Evolutionary conservation across 352 stramenopile species (phyloP).

Genomic region (Phytopythium kandeliae): DNA sequence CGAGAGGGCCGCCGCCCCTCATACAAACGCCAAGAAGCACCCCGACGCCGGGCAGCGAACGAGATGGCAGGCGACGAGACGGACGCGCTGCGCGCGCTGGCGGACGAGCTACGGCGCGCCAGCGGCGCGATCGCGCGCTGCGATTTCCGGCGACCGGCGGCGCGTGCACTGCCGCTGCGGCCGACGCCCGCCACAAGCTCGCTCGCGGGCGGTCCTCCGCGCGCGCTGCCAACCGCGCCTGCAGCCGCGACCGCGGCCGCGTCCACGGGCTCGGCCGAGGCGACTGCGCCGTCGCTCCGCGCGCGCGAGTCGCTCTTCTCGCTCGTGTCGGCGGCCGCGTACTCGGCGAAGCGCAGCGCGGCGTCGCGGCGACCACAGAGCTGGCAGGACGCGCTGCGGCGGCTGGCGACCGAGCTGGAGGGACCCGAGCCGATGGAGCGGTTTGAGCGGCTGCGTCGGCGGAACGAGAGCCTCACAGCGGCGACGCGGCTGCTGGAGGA

Average conservation of each 20-base stretch:
- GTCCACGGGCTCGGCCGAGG: background rate
- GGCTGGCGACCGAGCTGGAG: slow-evolving; percentile 16
- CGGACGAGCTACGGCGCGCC: slow-evolving; percentile 21
- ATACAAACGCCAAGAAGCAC: background rate
- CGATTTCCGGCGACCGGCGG: slow-evolving; percentile 13
- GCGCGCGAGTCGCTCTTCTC: slow-evolving; percentile 30
- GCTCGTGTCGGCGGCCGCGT: slow-evolving; percentile 21
- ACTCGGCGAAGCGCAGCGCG: slow-evolving; percentile 16
- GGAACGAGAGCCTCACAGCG: slow-evolving; percentile 36
- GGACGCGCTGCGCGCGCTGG: slow-evolving; percentile 22
- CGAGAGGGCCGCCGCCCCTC: too few species aligned
- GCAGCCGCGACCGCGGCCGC: background rate
- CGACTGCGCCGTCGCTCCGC: background rate
- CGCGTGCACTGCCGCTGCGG: slow-evolving; percentile 11
- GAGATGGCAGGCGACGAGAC: too few species aligned
- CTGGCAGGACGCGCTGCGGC: slow-evolving; percentile 25
- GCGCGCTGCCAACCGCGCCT: slow-evolving; percentile 1
- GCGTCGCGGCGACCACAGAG: slow-evolving; percentile 9
- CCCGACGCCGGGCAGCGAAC: too few species aligned
- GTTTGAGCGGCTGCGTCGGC: slow-evolving; percentile 23
- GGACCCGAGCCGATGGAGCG: slow-evolving; percentile 16
- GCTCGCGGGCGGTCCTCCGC: slow-evolving; percentile 7
- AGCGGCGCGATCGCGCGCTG: slow-evolving; percentile 19
- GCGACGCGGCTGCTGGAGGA: slow-evolving; percentile 29
- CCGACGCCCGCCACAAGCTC: slow-evolving; percentile 5